Conservation (phyloP, 2,329 filamentous ascomycete species). For the Paracoccidioides lutzii region DNA sequence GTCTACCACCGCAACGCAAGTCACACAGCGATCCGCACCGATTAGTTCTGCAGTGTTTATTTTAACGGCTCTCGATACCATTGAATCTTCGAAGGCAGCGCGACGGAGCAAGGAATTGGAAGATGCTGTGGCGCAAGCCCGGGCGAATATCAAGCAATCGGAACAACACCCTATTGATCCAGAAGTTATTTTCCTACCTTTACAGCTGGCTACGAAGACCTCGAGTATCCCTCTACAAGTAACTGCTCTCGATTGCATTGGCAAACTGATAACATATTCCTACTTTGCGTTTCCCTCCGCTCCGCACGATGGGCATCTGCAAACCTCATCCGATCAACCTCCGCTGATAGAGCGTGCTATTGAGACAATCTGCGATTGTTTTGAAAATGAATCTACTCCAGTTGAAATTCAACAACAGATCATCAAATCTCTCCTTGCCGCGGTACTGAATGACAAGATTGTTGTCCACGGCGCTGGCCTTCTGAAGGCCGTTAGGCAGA, state of each 20-base stretch:
- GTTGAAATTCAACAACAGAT: constrained; percentile 93
- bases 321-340: constrained; percentile 31
- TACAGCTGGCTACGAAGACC: constrained; percentile 80
- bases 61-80: constrained; percentile 80
- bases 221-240: constrained; percentile 76
- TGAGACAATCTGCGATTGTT: constrained; percentile 98
- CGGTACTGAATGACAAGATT: constrained; percentile 96
- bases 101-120: constrained; percentile 71
- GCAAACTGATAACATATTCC: constrained; percentile 96
- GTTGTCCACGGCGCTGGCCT: constrained; percentile 94
- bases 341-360: constrained; percentile 95
- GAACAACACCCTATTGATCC: constrained; percentile 74
- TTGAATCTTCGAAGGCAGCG: constrained; percentile 83
- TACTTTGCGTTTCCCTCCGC: constrained; percentile 70
- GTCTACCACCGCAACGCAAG: constrained; percentile 43
- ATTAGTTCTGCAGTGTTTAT: constrained; percentile 96
- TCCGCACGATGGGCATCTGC: constrained; percentile 17
- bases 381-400: constrained; percentile 88
- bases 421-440: constrained; percentile 88
- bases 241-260: constrained; percentile 89
- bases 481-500: constrained; percentile 90
- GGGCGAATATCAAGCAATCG: constrained; percentile 73
- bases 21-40: constrained; percentile 44
- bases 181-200: constrained; percentile 78
- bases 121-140: constrained; percentile 67